Base-by-base conservation (phyloP, 352 stramenopile species). In the Pythium scleroteichum region DNA sequence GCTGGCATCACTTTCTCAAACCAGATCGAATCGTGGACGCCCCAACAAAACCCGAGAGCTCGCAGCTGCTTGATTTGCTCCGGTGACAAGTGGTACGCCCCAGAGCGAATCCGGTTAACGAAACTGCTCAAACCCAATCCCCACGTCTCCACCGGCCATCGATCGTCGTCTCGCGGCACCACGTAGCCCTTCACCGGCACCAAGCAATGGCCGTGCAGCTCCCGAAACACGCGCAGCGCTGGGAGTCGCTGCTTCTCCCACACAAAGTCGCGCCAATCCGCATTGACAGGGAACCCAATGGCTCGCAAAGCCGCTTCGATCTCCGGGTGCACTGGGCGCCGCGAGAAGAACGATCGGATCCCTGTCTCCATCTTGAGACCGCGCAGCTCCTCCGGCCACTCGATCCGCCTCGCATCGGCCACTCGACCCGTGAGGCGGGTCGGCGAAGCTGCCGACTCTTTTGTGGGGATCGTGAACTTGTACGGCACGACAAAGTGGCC, bases 101-200 rank as follows among this genome's bases (percentile, higher is more conserved):
- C n/a, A n/a, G n/a, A n/a, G n/a, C n/a, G n/a, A n/a, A n/a, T n/a
- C n/a, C n/a, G n/a, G n/a, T n/a, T n/a, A n/a, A n/a, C n/a, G n/a
- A n/a, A n/a, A n/a, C n/a, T n/a, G n/a, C n/a, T n/a, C n/a, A n/a
- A n/a, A n/a, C n/a, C n/a, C n/a, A n/a, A 72, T 3, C 64, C 62
- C 69, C 71, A 79, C 0, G 69, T 63, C 40, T 69, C 35, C 4
- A 50, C 19, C 3, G 72, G 69, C 64, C 68, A 84, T 39, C 24
- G 20, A 4, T 39, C 9, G 41, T 72, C 60, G 14, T 41, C 59
- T 6, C 45, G 53, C 9, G 72, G 66, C 32, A 80, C 69, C 58
- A 81, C 81, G 20, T 62, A 55, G 4, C 51, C 17, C n/a, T 66
- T 68, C 8, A 39, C 14, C 8, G 33, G 33, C 17, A 81, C 48